Evolutionary conservation across 2,329 filamentous ascomycete species (phyloP), one percentile per base, ranked within the genome.

Genomic region (Cytospora schulzeri): DNA sequence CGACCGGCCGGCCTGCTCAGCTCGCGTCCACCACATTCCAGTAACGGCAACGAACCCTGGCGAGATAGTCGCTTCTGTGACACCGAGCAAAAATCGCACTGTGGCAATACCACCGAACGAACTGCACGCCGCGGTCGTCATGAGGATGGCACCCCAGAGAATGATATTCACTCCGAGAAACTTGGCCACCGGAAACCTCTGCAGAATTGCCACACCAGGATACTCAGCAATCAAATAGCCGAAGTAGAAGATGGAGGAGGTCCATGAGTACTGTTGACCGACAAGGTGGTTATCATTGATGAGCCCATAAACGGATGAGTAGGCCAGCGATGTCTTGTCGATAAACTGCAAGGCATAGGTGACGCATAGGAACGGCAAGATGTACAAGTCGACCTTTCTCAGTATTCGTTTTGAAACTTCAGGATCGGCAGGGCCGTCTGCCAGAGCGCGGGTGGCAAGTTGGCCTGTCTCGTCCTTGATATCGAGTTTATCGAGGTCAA

Each of bases 11-110:
- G 75, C 75, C 57, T 79, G 76, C 48, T 79, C 76, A 3, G 71
- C 69, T 11, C 75, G 72, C 1, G 76, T 77, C 60, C 77, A 78
- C 77, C 77, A 79, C 48, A 78, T 73, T 3, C 72, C 74, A 60
- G 76, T 75, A 1, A 78, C 69, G 5, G 77, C 69, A 48, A 78
- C 76, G 57, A 78, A 78, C 1, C 71, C 75, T 57, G 68, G 76
- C 56, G 67, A 74, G 26, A 73, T 72, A 56, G 68, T 73, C 19
- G 67, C 72, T 65, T 78, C 77, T 24, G 77, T 72, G 4, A 76
- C 63, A 2, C 76, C 77, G 3, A 79, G 69, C 45, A 78, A 74
- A 68, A 79, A 79, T 0, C 77, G 68, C 4, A 74, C 73, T 0
- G 69, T 71, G 45, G 76, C 72, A 38, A 78, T 71, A 0, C 74